Evolutionary conservation across 192 early-diverging fungal species (phyloP).

Genomic region (Podila epigama): DNA sequence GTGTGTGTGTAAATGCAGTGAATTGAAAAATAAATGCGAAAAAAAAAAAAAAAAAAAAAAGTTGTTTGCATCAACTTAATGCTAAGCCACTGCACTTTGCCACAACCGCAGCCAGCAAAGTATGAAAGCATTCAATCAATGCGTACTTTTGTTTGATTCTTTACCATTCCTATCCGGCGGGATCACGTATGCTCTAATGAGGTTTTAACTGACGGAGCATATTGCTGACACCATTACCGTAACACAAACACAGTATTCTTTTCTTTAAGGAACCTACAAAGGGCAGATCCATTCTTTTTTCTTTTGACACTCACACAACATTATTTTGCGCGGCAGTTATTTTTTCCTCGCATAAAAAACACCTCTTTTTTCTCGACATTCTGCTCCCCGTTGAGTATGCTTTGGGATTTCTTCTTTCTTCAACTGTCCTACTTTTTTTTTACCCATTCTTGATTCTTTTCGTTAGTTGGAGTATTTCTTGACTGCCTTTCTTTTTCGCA

Average conservation of each 20-base stretch:
- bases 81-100: not conserved
- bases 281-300: not conserved
- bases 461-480: too few relatives aligned
- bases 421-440: too few relatives aligned
- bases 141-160: too few relatives aligned
- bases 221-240: slow-evolving; percentile 13
- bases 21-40: not conserved
- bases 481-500: too few relatives aligned
- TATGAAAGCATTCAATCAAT: not conserved
- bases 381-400: too few relatives aligned
- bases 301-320: too few relatives aligned
- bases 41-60: not conserved
- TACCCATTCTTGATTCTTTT: too few relatives aligned
- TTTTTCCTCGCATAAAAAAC: too few relatives aligned
- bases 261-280: not conserved
- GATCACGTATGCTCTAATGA: slow-evolving; percentile 18
- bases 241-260: slow-evolving; percentile 1
- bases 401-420: too few relatives aligned
- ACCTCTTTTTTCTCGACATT: too few relatives aligned
- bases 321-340: too few relatives aligned
- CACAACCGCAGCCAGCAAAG: not conserved
- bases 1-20: not conserved
- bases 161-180: slow-evolving; percentile 12
- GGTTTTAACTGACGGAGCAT: slow-evolving; percentile 5
- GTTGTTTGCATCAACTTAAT: not conserved